Evolutionary conservation across 1,284 basidiomycete species (phyloP), one percentile per base, ranked within the genome.

Genomic region (Filobasidium uniguttulatum): DNA sequence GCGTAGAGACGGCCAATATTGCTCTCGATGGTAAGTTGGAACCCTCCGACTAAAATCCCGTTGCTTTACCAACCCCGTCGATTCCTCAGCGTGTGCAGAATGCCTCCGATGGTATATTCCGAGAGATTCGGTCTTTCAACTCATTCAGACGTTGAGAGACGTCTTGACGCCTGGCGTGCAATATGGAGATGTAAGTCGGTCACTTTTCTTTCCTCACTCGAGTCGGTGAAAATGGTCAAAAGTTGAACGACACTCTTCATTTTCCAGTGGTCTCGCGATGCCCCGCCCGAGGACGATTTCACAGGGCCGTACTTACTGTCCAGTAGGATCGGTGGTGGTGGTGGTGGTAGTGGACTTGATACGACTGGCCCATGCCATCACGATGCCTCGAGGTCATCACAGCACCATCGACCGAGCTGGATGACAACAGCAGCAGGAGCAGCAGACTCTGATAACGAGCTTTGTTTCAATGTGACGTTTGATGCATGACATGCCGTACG

Each of bases 181-280:
- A 33, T 52, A 52, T 14, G 14, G 44, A 17, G 50, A 52, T 31
- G 50, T 52, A 31, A 43, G 50, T 36, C 10, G n/a, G n/a, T n/a
- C n/a, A n/a, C n/a, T n/a, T n/a, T 26, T 26, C 7, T 23, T 23
- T n/a, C 12, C 14, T n/a, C 15, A 6, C n/a, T 12, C 12, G 12
- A 14, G 2, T 29, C 15, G 10, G 3, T 22, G 12, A 22, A 25
- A 3, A 22, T 36, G 7, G 1, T 34, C 30, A n/a, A n/a, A n/a
- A n/a, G n/a, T n/a, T 14, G 31, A 31, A 6, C 15, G 3, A 5
- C 10, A 14, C 10, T 3, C 15, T 35, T 15, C 28, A 30, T 10
- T 2, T 19, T 40, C 6, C 3, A 20, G 28, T 29, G 22, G 25
- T 50, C 17, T 17, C 20, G 7, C 10, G 17, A 17, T 15, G 14